A percentile compares a stretch with the other conserved stretches of the same genome.
Evolutionary conservation across 257 asterid species (phyloP).

Genomic region (Linderniella brevidens): DNA sequence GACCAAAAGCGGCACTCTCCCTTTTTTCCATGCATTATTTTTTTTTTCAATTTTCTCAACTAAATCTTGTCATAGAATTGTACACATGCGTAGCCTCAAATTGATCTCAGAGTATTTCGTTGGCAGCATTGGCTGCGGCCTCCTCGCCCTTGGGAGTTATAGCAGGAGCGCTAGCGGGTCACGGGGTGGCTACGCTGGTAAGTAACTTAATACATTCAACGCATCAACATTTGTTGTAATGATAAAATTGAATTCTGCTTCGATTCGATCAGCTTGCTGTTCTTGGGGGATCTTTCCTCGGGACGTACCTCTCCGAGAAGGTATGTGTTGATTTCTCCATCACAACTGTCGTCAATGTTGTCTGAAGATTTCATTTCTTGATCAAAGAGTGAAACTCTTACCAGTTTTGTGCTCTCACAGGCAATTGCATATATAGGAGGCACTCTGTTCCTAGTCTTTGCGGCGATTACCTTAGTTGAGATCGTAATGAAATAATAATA

Average conservation of each 20-base stretch:
- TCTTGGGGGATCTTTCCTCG: constrained; percentile 89
- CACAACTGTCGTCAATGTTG: not conserved
- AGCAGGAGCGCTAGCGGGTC: constrained; percentile 97
- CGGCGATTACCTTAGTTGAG: constrained; percentile 55
- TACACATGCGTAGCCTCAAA: too few relatives aligned
- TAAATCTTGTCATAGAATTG: too few relatives aligned
- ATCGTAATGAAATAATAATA: constrained; percentile 15
- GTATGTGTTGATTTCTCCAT: too few relatives aligned
- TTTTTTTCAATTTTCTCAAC: not conserved
- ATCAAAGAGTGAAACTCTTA: not conserved
- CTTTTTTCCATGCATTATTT: not conserved
- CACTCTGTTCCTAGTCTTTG: constrained; percentile 70
- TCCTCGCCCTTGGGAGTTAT: constrained; percentile 97
- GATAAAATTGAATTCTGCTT: not conserved
- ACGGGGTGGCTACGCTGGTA: constrained; percentile 85
- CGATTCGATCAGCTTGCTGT: constrained; percentile 73
- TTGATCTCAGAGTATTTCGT: not conserved
- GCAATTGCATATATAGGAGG: constrained; percentile 71
- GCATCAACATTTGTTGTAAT: not conserved
- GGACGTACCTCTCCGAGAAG: constrained; percentile 85
- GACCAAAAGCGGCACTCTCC: too few relatives aligned
- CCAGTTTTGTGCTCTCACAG: constrained; percentile 15
- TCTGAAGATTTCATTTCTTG: not conserved
- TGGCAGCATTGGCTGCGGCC: constrained; percentile 94
- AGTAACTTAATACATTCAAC: not conserved